Conservation (phyloP, 2,329 filamentous ascomycete genomes). For the Claviceps sp. region DNA sequence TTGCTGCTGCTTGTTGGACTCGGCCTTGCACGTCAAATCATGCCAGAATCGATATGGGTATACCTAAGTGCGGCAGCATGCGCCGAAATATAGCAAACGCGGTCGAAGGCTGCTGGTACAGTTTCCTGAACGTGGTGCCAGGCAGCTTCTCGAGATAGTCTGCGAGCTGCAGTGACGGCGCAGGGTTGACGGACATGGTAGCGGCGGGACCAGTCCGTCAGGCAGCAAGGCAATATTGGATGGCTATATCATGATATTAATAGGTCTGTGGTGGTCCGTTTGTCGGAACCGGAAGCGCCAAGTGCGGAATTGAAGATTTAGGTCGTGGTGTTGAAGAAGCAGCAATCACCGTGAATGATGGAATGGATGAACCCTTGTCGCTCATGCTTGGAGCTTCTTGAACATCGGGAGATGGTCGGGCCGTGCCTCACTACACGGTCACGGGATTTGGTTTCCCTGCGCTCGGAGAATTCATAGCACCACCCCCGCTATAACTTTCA, state of each 20-base stretch:
- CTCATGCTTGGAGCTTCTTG: not conserved
- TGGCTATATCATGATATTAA: slow-evolving; percentile 9
- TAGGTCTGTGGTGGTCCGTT: not conserved
- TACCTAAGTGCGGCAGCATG: slow-evolving; percentile 86
- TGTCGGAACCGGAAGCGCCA: not conserved
- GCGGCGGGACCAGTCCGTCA: slow-evolving; percentile 16
- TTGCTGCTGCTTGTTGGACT: not conserved
- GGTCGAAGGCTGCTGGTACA: slow-evolving; percentile 93
- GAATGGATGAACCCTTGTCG: not conserved
- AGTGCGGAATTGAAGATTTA: not conserved
- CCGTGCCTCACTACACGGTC: not conserved
- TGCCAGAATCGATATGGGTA: slow-evolving; percentile 9
- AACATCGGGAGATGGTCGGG: not conserved
- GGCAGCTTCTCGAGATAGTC: slow-evolving; percentile 90
- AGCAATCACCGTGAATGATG: not conserved
- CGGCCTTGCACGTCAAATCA: not conserved
- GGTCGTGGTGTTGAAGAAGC: not conserved
- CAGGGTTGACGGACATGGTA: slow-evolving; percentile 32
- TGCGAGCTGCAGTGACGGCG: slow-evolving; percentile 48
- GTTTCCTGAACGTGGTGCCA: slow-evolving; percentile 74
- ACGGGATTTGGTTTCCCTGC: not conserved
- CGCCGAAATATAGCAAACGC: slow-evolving; percentile 91
- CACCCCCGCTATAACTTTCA: too few relatives aligned
- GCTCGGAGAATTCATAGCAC: too few relatives aligned
- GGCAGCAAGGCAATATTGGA: not conserved